Percentiles rank a stretch among this genome's conserved stretches.
Evolutionary conservation across 495 filamentous ascomycete species (phyloP).

Genomic region (Talaromyces borbonicus): DNA sequence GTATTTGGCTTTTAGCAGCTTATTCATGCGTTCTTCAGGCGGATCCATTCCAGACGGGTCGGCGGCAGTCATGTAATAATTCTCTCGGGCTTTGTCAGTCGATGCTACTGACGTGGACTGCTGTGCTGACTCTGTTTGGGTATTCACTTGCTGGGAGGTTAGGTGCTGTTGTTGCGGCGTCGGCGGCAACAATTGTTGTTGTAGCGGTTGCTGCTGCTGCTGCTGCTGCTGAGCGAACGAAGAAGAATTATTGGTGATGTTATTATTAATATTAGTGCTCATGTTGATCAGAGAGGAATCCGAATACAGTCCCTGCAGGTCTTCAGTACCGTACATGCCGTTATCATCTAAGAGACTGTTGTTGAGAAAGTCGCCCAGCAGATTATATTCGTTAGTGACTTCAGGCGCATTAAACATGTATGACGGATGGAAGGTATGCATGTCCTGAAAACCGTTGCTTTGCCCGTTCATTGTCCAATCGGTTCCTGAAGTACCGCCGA

Average conservation of each 20-base stretch:
- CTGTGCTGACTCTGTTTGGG: conserved; percentile 47
- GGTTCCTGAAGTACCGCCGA: conserved; percentile 17
- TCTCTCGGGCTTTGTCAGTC: conserved; percentile 75
- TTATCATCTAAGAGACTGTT: conserved; percentile 78
- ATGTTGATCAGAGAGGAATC: conserved; percentile 47
- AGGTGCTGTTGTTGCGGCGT: conserved; percentile 29
- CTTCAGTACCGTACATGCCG: conserved; percentile 53
- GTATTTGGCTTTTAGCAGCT: conserved; percentile 87
- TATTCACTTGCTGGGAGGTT: too few relatives aligned
- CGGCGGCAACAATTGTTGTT: conserved; percentile 20
- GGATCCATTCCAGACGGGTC: conserved; percentile 87
- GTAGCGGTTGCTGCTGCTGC: conserved; percentile 16
- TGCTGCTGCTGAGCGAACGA: conserved; percentile 24
- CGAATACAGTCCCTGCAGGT: conserved; percentile 42
- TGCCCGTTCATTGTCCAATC: conserved; percentile 61
- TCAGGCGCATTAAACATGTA: conserved; percentile 95
- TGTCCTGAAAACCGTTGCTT: conserved; percentile 73
- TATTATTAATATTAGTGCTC: conserved; percentile 23
- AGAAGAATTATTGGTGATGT: conserved; percentile 21
- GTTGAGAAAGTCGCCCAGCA: conserved; percentile 91
- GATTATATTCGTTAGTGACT: conserved; percentile 88
- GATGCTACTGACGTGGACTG: conserved; percentile 50
- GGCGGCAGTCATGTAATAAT: conserved; percentile 91
- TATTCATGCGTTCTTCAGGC: conserved; percentile 91
- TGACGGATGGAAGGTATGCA: conserved; percentile 86